Conservation (phyloP, 2,329 filamentous ascomycete genomes). For the Sporothrix luriei region DNA sequence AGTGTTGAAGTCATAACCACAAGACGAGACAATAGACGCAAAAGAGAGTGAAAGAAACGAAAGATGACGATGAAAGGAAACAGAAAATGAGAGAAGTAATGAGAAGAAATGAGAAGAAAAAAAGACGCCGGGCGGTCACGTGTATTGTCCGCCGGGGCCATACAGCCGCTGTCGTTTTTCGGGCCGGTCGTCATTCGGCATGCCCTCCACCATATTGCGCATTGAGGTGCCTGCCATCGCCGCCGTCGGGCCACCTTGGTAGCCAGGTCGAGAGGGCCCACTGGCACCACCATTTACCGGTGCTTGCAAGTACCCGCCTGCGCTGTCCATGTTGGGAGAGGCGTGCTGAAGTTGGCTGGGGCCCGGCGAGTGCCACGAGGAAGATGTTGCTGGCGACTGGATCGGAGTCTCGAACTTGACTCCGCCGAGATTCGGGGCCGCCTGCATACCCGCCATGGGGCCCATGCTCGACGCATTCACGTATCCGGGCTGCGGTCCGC, state of each 20-base stretch:
- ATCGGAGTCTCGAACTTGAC: conserved; percentile 60
- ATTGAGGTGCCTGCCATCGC: conserved; percentile 42
- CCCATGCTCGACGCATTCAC: conserved; percentile 35
- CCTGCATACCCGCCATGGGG: conserved; percentile 37
- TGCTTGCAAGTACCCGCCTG: conserved; percentile 52
- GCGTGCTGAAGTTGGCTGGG: conserved; percentile 51
- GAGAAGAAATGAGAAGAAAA: conserved; percentile 6
- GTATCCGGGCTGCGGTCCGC: conserved; percentile 29
- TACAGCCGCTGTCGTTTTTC: conserved; percentile 60
- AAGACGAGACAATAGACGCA: conserved; percentile 20
- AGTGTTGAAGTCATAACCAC: conserved; percentile 18
- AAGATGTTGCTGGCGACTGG: conserved; percentile 54
- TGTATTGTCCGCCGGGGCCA: conserved; percentile 40
- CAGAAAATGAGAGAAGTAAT: background rate
- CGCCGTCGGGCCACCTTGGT: conserved; percentile 35
- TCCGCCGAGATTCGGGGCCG: conserved; percentile 36
- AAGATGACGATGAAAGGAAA: background rate
- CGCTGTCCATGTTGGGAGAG: conserved; percentile 53
- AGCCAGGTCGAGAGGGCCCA: conserved; percentile 34
- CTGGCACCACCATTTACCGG: conserved; percentile 38
- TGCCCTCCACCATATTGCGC: conserved; percentile 42
- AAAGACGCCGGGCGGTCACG: conserved; percentile 18
- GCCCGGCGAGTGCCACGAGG: conserved; percentile 56
- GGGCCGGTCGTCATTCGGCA: conserved; percentile 47
- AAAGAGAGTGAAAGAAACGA: background rate